phyloP scores from a whole-genome alignment of 106 monocot species.

The Allium fistulosum region DNA sequence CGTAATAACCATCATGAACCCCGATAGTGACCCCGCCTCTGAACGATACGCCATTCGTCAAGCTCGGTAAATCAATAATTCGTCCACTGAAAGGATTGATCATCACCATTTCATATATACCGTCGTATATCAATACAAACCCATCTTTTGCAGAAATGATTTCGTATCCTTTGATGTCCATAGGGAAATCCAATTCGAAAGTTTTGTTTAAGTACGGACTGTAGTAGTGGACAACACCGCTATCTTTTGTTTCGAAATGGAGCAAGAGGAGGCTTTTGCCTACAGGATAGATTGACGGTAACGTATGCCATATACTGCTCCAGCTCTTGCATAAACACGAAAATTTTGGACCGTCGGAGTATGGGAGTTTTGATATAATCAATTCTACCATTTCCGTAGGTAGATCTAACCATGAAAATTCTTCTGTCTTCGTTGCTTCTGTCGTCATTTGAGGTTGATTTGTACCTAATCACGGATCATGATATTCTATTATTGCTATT shows the following conservation, averaged over 20 bases:
- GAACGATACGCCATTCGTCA: background rate
- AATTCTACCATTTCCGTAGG: background rate
- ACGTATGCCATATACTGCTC: background rate
- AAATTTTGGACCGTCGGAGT: background rate
- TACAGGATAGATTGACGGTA: slow-evolving; percentile 1
- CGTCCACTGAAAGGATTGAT: background rate
- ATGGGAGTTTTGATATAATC: background rate
- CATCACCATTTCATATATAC: background rate
- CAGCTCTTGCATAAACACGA: slow-evolving; percentile 10
- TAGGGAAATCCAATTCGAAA: background rate
- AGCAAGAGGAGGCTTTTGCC: slow-evolving; percentile 7
- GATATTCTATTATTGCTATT: too few relatives aligned
- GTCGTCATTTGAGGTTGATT: too few relatives aligned
- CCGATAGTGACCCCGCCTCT: background rate
- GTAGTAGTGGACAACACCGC: background rate
- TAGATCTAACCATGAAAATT: background rate
- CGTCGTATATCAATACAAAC: background rate
- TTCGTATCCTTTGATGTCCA: background rate
- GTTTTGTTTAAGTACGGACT: background rate
- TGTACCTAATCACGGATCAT: too few relatives aligned
- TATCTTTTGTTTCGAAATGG: background rate
- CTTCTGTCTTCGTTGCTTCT: too few relatives aligned
- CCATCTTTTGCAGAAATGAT: background rate
- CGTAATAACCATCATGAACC: background rate
- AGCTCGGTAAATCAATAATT: background rate